phyloP scores from a whole-genome alignment of 306 rosid species.

The Dryas drummondii region DNA sequence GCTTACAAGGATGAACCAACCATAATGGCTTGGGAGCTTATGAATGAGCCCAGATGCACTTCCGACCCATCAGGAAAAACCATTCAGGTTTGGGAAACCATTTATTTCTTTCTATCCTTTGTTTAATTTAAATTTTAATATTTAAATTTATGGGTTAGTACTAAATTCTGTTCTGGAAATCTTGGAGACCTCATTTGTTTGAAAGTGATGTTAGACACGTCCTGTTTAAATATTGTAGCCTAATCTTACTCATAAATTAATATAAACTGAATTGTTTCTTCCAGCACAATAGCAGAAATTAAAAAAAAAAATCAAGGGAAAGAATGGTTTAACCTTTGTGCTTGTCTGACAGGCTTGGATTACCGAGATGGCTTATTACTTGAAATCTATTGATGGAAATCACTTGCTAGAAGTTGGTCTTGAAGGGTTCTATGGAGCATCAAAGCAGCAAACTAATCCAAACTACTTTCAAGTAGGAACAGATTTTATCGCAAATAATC shows the following conservation, averaged over 20 bases:
- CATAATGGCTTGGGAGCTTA: conserved; percentile 98
- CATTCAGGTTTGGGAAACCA: conserved; percentile 56
- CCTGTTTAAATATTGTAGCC: too few species aligned
- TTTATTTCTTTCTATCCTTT: background rate
- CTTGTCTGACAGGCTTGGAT: conserved; percentile 66
- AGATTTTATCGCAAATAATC: conserved; percentile 86
- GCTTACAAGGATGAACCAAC: conserved; percentile 85
- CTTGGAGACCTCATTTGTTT: background rate
- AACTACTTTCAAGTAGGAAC: conserved; percentile 61
- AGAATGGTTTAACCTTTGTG: background rate
- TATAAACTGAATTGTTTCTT: too few species aligned
- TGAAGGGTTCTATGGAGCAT: conserved; percentile 81
- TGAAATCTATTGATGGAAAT: conserved; percentile 85
- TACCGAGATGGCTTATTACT: conserved; percentile 81
- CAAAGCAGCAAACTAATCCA: conserved; percentile 57
- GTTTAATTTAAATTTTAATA: background rate
- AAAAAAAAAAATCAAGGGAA: too few species aligned
- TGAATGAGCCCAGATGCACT: conserved; percentile 78
- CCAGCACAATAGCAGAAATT: too few species aligned
- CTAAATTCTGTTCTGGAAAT: too few species aligned
- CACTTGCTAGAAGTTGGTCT: conserved; percentile 87
- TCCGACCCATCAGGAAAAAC: conserved; percentile 76
- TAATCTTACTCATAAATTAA: too few species aligned
- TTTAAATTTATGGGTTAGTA: background rate
- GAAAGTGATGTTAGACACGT: background rate